A percentile compares a stretch with the other conserved stretches of the same genome.
phyloP scores from a whole-genome alignment of 2,329 filamentous ascomycete species.

The Aspergillaceae sp. region DNA sequence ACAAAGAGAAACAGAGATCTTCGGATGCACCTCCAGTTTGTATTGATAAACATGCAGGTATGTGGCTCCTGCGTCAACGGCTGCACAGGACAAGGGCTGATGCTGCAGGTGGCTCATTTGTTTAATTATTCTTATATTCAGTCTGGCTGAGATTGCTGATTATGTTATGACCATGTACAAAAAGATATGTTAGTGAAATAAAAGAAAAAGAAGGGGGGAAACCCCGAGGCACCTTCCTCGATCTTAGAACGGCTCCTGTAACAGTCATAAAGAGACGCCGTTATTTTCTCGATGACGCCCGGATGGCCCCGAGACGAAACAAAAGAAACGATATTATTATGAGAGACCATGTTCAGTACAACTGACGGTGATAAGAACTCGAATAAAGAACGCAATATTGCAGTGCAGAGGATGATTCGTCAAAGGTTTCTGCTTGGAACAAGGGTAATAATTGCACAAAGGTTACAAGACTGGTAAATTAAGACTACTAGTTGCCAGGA shows the following conservation, averaged over 20 bases:
- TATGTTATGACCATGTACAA: too few species aligned
- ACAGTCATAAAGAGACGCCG: background rate
- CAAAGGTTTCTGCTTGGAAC: too few species aligned
- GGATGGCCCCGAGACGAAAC: too few species aligned
- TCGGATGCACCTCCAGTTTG: background rate
- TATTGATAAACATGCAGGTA: background rate
- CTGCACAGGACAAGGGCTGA: background rate
- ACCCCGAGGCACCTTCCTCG: background rate
- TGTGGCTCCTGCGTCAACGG: background rate
- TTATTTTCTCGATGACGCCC: too few species aligned
- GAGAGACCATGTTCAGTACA: background rate
- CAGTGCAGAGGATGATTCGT: too few species aligned
- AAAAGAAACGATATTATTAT: background rate
- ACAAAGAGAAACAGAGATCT: background rate
- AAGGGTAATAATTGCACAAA: too few species aligned
- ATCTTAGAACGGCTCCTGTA: conserved; percentile 2
- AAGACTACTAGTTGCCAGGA: too few species aligned
- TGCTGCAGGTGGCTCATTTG: background rate
- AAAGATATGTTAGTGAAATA: background rate
- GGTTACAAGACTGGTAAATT: background rate
- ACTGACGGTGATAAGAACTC: background rate
- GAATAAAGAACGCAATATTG: background rate
- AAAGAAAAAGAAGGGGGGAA: conserved; percentile 1
- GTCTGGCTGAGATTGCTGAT: too few species aligned
- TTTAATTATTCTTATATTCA: too few species aligned